Evolutionary conservation across 139 green algal species (phyloP).

Genomic region (Chlamydomonas sp.): DNA sequence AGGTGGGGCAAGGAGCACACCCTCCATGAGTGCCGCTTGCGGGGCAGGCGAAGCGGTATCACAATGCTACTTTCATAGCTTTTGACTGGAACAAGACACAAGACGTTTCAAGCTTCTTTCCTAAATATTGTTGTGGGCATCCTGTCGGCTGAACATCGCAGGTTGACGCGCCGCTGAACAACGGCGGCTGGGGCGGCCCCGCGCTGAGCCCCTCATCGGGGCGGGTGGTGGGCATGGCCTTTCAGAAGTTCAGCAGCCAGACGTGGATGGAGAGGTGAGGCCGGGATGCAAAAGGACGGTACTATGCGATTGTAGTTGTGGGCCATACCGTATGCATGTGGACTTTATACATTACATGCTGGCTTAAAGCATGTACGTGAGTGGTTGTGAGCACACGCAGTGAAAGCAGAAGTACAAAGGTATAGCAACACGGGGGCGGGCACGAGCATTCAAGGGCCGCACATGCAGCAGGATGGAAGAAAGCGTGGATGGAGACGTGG

Average conservation of each 20-base stretch:
- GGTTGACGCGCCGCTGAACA: conserved; percentile 80
- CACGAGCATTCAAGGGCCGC: too few species aligned
- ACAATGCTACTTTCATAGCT: too few species aligned
- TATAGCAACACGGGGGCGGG: too few species aligned
- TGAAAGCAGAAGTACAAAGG: too few species aligned
- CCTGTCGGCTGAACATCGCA: conserved; percentile 42
- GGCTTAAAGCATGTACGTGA: too few species aligned
- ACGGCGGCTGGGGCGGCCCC: conserved; percentile 74
- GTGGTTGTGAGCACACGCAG: too few species aligned
- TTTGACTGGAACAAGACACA: too few species aligned
- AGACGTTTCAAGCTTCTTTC: too few species aligned
- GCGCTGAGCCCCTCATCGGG: conserved; percentile 72
- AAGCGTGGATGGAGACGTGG: neutral
- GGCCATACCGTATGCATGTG: neutral
- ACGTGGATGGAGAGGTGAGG: conserved; percentile 52
- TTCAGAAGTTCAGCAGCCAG: conserved; percentile 74
- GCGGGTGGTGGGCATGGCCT: conserved; percentile 88
- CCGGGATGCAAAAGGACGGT: neutral
- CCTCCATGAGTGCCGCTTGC: too few species aligned
- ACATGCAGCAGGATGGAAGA: neutral
- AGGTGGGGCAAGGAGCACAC: too few species aligned
- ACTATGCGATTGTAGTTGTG: neutral
- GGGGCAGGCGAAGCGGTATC: too few species aligned
- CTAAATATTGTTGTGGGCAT: neutral
- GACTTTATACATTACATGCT: too few species aligned